Conservation (phyloP, 1,139 yeast species). For the Yamadazyma sp. region DNA sequence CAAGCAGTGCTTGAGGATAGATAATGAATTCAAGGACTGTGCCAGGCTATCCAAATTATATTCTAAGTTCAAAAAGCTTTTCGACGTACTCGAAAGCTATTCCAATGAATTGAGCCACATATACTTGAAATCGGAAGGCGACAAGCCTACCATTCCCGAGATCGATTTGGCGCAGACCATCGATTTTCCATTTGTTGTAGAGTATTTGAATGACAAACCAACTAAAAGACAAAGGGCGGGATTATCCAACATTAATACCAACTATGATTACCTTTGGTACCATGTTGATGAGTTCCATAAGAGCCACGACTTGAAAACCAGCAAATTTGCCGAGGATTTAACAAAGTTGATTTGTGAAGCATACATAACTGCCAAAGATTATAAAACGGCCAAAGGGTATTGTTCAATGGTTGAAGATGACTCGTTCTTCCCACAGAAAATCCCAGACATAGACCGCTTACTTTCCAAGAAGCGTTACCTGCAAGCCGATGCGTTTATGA, state of each 20-base stretch:
- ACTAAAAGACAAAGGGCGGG: conserved; percentile 29
- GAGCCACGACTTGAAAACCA: conserved; percentile 8
- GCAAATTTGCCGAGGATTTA: conserved; percentile 31
- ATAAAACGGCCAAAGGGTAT: conserved; percentile 26
- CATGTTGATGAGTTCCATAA: conserved; percentile 21
- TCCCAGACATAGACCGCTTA: conserved; percentile 45
- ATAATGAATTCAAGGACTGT: conserved; percentile 64
- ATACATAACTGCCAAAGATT: conserved; percentile 31
- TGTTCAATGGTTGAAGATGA: conserved; percentile 36
- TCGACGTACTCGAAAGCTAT: conserved; percentile 44
- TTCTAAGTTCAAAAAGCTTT: conserved; percentile 31
- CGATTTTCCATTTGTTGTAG: conserved; percentile 25
- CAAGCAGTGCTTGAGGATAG: conserved; percentile 64
- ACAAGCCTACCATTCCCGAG: conserved; percentile 15
- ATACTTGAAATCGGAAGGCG: conserved; percentile 20
- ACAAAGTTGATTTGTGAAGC: conserved; percentile 50
- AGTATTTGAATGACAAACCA: conserved; percentile 29
- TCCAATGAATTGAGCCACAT: conserved; percentile 38
- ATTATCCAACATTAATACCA: conserved; percentile 26
- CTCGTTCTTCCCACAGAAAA: conserved; percentile 44
- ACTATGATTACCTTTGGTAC: conserved; percentile 34
- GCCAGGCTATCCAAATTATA: conserved; percentile 49
- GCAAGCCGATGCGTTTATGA: conserved; percentile 41
- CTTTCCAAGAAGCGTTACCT: conserved; percentile 39
- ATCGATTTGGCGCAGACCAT: conserved; percentile 21